A percentile compares a stretch with the other conserved stretches of the same genome.
Conservation (phyloP, 2,329 filamentous ascomycete species). For the Aureobasidium musti region DNA sequence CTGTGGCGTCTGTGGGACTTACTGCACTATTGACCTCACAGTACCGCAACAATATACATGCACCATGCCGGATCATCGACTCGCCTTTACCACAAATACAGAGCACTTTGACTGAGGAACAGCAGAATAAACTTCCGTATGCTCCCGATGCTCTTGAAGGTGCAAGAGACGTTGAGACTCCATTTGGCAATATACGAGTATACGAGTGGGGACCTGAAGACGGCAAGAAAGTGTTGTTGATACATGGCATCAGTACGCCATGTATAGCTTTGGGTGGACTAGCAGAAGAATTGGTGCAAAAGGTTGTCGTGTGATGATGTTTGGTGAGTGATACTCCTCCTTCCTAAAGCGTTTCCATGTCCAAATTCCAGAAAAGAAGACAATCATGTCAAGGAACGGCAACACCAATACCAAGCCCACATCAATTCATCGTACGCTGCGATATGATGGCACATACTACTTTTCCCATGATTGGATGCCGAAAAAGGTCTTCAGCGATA, state of each 20-base stretch:
- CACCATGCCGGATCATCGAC: conserved; percentile 13
- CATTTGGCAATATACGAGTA: conserved; percentile 70
- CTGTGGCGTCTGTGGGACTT: background rate
- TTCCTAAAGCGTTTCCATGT: too few relatives aligned
- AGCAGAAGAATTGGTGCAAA: conserved; percentile 63
- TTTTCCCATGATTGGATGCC: background rate
- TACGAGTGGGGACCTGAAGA: conserved; percentile 78
- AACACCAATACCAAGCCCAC: background rate
- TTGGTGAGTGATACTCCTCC: conserved; percentile 53
- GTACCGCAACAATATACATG: background rate
- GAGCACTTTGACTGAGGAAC: background rate
- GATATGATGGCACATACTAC: background rate
- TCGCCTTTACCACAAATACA: background rate
- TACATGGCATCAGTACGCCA: conserved; percentile 83
- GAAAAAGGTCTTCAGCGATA: background rate
- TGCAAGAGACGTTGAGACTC: conserved; percentile 65
- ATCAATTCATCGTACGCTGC: too few relatives aligned
- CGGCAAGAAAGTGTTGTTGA: conserved; percentile 70
- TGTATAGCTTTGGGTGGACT: conserved; percentile 68
- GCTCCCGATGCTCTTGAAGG: conserved; percentile 71
- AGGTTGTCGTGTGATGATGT: conserved; percentile 77
- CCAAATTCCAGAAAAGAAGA: background rate
- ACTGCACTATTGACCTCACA: background rate
- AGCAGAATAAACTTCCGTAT: conserved; percentile 53
- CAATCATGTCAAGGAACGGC: background rate